phyloP scores from a whole-genome alignment of 2,329 filamentous ascomycete species.

The Metarhizium sp. region DNA sequence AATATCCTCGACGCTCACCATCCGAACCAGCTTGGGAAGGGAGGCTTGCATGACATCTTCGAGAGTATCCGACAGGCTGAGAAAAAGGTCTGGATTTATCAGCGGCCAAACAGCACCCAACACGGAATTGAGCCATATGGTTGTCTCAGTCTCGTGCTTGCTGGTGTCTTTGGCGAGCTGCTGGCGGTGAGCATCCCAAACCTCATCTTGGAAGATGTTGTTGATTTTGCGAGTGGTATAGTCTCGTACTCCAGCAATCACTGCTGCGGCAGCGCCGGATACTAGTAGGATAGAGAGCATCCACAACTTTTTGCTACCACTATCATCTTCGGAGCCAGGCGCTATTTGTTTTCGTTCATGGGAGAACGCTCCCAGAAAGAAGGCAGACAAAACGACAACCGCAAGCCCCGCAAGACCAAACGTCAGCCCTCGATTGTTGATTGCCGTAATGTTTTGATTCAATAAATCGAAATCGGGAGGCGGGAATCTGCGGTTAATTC shows the following conservation, averaged over 20 bases:
- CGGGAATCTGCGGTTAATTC: conserved; percentile 35
- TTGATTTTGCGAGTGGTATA: conserved; percentile 55
- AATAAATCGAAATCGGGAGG: conserved; percentile 37
- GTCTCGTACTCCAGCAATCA: conserved; percentile 38
- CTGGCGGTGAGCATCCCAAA: conserved; percentile 55
- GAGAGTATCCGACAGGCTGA: conserved; percentile 57
- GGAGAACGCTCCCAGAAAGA: not conserved
- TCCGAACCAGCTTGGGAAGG: conserved; percentile 57
- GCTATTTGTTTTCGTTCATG: not conserved
- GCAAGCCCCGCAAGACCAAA: conserved; percentile 26
- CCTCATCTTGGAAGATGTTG: conserved; percentile 56
- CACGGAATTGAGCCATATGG: conserved; percentile 64
- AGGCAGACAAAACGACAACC: conserved; percentile 16
- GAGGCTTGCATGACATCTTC: conserved; percentile 77
- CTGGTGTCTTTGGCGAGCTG: conserved; percentile 34
- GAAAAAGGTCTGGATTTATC: conserved; percentile 66
- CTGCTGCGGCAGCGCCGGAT: conserved; percentile 18
- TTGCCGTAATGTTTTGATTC: conserved; percentile 20
- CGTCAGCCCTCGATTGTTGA: conserved; percentile 24
- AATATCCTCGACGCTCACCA: conserved; percentile 68
- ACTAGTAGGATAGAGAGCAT: conserved; percentile 8
- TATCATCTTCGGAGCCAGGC: conserved; percentile 6
- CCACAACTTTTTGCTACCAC: conserved; percentile 18
- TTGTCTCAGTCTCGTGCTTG: conserved; percentile 48
- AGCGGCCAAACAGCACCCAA: conserved; percentile 62